These are phyloP conservation scores for Phragmites australis DNA, from an alignment of 176 grass and related monocot species.

Conservation along the genomic window DNA sequence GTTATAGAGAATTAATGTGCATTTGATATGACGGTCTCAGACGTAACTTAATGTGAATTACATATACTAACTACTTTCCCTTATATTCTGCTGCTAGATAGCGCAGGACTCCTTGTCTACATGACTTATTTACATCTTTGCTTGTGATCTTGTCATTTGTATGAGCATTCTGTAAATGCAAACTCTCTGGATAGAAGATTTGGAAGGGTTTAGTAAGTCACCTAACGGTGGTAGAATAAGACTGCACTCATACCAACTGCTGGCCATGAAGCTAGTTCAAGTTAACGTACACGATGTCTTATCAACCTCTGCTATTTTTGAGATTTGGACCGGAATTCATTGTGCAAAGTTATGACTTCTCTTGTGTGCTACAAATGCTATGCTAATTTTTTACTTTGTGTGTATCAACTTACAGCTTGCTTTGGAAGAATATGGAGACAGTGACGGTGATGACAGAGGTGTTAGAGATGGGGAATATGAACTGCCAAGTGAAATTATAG, in stretches of 20 bases:
- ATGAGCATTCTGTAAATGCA: neutral
- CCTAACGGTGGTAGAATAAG: neutral
- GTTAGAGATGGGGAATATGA: conserved; percentile 44
- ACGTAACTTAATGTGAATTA: neutral
- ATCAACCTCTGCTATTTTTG: neutral
- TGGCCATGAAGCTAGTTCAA: conserved; percentile 13
- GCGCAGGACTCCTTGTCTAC: neutral
- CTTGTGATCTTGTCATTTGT: neutral
- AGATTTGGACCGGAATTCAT: neutral
- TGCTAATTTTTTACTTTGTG: neutral
- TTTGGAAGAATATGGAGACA: conserved; percentile 74
- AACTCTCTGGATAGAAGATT: neutral
- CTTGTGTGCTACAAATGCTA: neutral
- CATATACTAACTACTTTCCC: neutral
- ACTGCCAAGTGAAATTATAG: conserved; percentile 49
- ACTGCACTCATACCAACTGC: neutral
- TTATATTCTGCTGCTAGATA: neutral
- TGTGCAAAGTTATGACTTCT: neutral
- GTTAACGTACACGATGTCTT: neutral
- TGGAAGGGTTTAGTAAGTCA: neutral
- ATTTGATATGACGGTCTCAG: neutral
- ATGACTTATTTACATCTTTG: neutral
- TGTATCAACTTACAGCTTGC: conserved; percentile 52
- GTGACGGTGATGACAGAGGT: conserved; percentile 44
- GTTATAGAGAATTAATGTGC: neutral